Conservation (phyloP, 2,329 filamentous ascomycete species). For the Penicillium sclerotiorum region DNA sequence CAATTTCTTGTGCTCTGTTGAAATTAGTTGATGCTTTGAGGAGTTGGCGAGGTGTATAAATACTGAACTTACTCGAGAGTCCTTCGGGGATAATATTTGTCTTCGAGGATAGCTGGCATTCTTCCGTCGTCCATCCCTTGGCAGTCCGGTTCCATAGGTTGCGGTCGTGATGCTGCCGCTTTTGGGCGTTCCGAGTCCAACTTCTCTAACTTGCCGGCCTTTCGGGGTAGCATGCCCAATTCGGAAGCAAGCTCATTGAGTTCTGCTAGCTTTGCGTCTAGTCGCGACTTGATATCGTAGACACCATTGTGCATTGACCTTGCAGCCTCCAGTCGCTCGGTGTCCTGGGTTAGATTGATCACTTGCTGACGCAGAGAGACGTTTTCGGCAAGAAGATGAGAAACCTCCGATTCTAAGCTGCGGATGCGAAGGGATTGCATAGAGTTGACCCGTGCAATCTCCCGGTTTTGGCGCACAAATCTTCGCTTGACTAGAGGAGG, state of each 20-base stretch:
- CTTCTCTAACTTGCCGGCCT: slow-evolving; percentile 24
- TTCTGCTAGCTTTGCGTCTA: slow-evolving; percentile 61
- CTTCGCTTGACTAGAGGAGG: slow-evolving; percentile 59
- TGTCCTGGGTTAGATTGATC: slow-evolving; percentile 58
- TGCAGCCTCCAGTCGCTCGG: slow-evolving; percentile 51
- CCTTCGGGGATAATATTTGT: slow-evolving; percentile 59
- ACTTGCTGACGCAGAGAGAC: slow-evolving; percentile 61
- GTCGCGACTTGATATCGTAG: slow-evolving; percentile 54
- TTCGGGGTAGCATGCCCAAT: slow-evolving; percentile 50
- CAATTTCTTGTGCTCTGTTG: slow-evolving; percentile 39
- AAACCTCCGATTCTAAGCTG: slow-evolving; percentile 63
- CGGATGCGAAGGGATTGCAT: slow-evolving; percentile 66
- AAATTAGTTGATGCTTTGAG: neutral
- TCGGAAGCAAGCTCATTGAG: slow-evolving; percentile 58
- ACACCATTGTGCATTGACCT: slow-evolving; percentile 52
- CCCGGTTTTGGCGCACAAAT: slow-evolving; percentile 67
- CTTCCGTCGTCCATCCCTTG: slow-evolving; percentile 35
- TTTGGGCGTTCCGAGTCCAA: slow-evolving; percentile 16
- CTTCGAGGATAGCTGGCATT: slow-evolving; percentile 62
- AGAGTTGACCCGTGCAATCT: slow-evolving; percentile 66
- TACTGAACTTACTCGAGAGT: slow-evolving; percentile 55
- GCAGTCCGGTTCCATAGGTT: slow-evolving; percentile 12
- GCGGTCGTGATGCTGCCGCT: slow-evolving; percentile 17
- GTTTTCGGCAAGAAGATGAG: slow-evolving; percentile 63
- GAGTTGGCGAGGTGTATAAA: neutral